A percentile compares a stretch with the other conserved stretches of the same genome.
Evolutionary conservation across 176 grass and related monocot species (phyloP).

Genomic region (Avena insularis): DNA sequence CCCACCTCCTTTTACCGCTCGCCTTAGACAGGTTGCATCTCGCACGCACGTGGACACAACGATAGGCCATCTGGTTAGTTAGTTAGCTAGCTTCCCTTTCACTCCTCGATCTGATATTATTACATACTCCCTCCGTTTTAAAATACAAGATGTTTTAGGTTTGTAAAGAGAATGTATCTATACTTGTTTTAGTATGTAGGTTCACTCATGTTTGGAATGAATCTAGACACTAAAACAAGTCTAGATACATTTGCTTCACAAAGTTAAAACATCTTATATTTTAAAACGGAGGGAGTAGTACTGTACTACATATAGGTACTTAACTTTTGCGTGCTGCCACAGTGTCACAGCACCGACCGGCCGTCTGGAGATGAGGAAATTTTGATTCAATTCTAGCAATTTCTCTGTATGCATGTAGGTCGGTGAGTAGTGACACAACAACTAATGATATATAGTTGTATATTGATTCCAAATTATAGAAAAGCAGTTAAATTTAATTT

Average conservation of each 20-base stretch:
- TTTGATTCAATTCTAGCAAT: not conserved
- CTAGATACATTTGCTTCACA: too few species aligned
- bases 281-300: not conserved
- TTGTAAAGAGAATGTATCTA: too few species aligned
- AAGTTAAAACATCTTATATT: too few species aligned
- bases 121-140: not conserved
- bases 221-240: too few species aligned
- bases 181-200: too few species aligned
- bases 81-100: constrained; percentile 25
- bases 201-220: too few species aligned
- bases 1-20: constrained; percentile 12
- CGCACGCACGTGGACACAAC: constrained; percentile 3
- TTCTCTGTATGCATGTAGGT: too few species aligned
- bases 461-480: too few species aligned
- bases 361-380: not conserved
- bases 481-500: too few species aligned
- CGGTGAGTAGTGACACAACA: too few species aligned
- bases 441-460: too few species aligned
- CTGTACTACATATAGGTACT: not conserved
- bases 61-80: not conserved
- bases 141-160: too few species aligned
- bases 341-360: not conserved
- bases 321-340: constrained; percentile 3
- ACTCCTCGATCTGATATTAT: constrained; percentile 28
- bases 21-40: not conserved